phyloP scores from a whole-genome alignment of 2,329 filamentous ascomycete genomes.

The Alternaria infectoria region DNA sequence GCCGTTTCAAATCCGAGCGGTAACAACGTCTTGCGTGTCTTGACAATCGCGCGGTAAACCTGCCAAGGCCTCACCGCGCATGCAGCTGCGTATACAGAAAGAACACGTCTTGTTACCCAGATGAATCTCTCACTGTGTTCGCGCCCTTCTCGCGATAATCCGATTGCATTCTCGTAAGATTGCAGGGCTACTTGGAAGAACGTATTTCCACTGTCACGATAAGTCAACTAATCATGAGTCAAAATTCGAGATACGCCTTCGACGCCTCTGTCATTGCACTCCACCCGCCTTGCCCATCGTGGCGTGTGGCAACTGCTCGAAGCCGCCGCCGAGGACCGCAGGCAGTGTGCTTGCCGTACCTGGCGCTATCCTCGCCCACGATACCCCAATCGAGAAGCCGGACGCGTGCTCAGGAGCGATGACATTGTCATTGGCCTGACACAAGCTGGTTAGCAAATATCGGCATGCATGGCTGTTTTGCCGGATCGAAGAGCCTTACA shows the following conservation, averaged over 20 bases:
- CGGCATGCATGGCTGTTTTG: neutral
- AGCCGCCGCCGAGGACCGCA: constrained; percentile 13
- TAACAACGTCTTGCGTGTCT: neutral
- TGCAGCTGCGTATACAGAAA: neutral
- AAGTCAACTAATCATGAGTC: neutral
- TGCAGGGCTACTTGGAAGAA: neutral
- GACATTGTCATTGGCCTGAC: constrained; percentile 27
- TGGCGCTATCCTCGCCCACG: constrained; percentile 48
- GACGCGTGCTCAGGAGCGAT: constrained; percentile 42
- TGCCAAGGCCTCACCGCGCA: neutral
- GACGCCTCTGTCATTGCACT: neutral
- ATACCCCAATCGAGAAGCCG: constrained; percentile 50
- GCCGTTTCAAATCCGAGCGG: neutral
- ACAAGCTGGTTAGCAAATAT: neutral
- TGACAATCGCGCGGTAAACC: neutral
- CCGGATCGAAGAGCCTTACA: neutral
- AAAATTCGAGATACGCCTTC: neutral
- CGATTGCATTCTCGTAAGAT: neutral
- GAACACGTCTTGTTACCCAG: neutral
- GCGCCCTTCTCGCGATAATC: neutral
- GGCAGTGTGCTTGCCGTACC: constrained; percentile 29
- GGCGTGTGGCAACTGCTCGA: neutral
- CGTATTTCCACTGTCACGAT: neutral
- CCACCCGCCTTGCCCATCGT: neutral
- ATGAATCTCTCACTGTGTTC: neutral